phyloP scores from a whole-genome alignment of 805 yeast species.

The Teunomyces stri region DNA sequence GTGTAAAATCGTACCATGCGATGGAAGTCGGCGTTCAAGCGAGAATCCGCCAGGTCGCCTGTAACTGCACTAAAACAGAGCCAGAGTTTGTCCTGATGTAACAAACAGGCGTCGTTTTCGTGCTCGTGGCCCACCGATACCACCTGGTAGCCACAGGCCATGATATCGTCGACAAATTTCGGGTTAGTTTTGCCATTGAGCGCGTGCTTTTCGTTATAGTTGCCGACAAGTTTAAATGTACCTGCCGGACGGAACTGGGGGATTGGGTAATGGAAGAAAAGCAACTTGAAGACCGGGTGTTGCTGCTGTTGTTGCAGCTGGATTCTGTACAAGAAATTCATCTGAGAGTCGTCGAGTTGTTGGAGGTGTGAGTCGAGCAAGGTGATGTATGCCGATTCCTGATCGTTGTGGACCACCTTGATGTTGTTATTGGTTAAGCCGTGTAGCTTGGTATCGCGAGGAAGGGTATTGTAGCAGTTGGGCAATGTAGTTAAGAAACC shows the following conservation, averaged over 20 bases:
- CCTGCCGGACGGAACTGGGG: slow-evolving; percentile 43
- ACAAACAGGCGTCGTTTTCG: slow-evolving; percentile 41
- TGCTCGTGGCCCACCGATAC: slow-evolving; percentile 45
- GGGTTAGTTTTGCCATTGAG: slow-evolving; percentile 27
- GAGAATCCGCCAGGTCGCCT: slow-evolving; percentile 36
- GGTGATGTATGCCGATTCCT: slow-evolving; percentile 26
- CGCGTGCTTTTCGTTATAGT: slow-evolving; percentile 36
- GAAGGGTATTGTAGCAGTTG: slow-evolving; percentile 29
- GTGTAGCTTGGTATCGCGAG: slow-evolving; percentile 20
- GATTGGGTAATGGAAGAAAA: slow-evolving; percentile 41
- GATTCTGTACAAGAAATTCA: slow-evolving; percentile 31
- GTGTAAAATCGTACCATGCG: slow-evolving; percentile 37
- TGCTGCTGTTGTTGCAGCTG: slow-evolving; percentile 3
- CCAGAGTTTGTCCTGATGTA: slow-evolving; percentile 26
- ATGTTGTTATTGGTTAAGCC: slow-evolving; percentile 40
- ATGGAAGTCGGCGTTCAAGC: slow-evolving; percentile 20
- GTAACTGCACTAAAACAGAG: slow-evolving; percentile 39
- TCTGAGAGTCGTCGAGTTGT: slow-evolving; percentile 30
- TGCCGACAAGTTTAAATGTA: slow-evolving; percentile 36
- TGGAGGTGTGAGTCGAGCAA: slow-evolving; percentile 33
- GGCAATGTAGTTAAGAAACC: slow-evolving; percentile 34
- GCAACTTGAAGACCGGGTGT: slow-evolving; percentile 22
- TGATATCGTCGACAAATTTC: slow-evolving; percentile 32
- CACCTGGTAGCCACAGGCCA: slow-evolving; percentile 34
- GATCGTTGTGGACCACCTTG: slow-evolving; percentile 16